phyloP scores from a whole-genome alignment of 176 grass and related monocot species.

The Bonia amplexicaulis region DNA sequence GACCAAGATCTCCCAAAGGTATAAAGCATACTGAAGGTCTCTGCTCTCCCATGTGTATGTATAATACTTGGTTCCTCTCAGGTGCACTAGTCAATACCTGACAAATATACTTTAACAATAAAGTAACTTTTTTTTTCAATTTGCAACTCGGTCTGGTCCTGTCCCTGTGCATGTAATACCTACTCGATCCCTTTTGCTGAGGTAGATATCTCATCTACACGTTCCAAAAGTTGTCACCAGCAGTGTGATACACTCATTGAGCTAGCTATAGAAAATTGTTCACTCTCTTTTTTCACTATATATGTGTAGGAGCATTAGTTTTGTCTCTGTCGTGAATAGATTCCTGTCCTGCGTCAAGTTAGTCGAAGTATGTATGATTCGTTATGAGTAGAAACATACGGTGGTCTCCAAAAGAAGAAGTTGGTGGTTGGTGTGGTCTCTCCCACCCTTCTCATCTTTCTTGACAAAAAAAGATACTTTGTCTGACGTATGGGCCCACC shows the following conservation, averaged over 20 bases:
- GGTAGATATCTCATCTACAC: conserved; percentile 31
- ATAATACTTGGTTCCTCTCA: neutral
- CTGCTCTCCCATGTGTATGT: neutral
- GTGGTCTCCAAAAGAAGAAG: too few relatives aligned
- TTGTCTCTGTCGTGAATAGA: neutral
- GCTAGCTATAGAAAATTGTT: neutral
- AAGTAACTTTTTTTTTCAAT: neutral
- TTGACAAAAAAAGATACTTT: too few relatives aligned
- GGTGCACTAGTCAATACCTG: conserved; percentile 6
- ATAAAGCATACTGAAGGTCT: neutral
- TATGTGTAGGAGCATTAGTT: too few relatives aligned
- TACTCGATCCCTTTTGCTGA: neutral
- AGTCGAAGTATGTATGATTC: conserved; percentile 19
- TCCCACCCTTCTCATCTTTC: too few relatives aligned
- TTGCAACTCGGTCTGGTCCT: neutral
- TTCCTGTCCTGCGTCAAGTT: neutral
- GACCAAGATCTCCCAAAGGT: conserved; percentile 14
- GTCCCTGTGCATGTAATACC: too few relatives aligned
- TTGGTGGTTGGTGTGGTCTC: too few relatives aligned
- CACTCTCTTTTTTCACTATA: neutral
- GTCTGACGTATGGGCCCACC: too few relatives aligned
- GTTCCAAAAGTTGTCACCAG: conserved; percentile 30
- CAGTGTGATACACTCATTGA: neutral
- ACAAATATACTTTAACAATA: conserved; percentile 2
- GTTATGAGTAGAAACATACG: conserved; percentile 41